Conservation (phyloP, 805 yeast species). For the Kurtzmaniella fragi region DNA sequence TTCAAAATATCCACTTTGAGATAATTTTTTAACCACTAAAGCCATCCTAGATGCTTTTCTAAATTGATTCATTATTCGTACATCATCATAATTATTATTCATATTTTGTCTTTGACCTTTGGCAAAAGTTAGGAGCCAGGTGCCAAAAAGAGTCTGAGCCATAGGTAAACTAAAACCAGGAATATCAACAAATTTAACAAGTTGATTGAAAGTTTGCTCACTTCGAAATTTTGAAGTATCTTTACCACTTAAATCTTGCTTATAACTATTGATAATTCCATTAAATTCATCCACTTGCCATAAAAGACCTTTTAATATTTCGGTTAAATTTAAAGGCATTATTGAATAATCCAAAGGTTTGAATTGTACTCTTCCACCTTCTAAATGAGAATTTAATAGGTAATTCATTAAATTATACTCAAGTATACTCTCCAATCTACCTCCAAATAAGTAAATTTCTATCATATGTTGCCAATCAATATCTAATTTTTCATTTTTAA, state of each 20-base stretch:
- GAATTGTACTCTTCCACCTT: slow-evolving; percentile 15
- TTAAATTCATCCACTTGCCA: slow-evolving; percentile 3
- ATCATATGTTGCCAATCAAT: slow-evolving; percentile 13
- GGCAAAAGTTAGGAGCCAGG: slow-evolving; percentile 17
- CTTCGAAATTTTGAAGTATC: slow-evolving; percentile 6
- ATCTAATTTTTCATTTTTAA: slow-evolving; percentile 2
- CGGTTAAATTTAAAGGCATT: background rate
- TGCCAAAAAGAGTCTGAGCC: slow-evolving; percentile 22
- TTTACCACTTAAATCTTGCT: background rate
- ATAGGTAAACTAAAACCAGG: slow-evolving; percentile 15
- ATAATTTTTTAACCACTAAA: slow-evolving; percentile 11
- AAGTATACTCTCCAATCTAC: slow-evolving; percentile 7
- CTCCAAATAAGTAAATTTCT: slow-evolving; percentile 17
- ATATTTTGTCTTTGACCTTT: slow-evolving; percentile 6
- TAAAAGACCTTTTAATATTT: background rate
- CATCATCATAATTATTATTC: slow-evolving; percentile 15
- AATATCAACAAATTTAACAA: slow-evolving; percentile 11
- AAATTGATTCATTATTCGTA: slow-evolving; percentile 15
- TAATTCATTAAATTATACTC: slow-evolving; percentile 7
- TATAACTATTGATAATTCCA: slow-evolving; percentile 1
- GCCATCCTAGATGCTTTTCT: slow-evolving; percentile 16
- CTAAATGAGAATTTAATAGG: slow-evolving; percentile 11
- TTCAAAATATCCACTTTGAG: slow-evolving; percentile 6
- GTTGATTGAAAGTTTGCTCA: slow-evolving; percentile 13
- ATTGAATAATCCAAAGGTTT: background rate